phyloP scores from a whole-genome alignment of 352 stramenopile species.

The Phytophthora megakarya region DNA sequence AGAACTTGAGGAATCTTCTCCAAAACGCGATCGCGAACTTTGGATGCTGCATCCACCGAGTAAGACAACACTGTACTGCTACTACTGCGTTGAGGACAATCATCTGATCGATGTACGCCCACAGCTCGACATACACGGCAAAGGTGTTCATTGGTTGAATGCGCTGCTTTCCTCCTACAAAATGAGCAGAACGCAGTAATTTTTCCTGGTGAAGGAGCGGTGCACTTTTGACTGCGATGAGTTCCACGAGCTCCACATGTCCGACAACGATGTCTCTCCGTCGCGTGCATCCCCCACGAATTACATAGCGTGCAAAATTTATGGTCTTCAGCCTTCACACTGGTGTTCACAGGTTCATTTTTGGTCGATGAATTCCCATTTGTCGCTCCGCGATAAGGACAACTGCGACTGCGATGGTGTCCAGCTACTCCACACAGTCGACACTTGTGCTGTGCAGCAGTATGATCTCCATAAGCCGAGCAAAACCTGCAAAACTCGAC shows the following conservation, averaged over 20 bases:
- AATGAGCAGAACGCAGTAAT: slow-evolving; percentile 54
- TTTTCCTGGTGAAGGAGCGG: slow-evolving; percentile 17
- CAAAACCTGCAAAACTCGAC: slow-evolving; percentile 78
- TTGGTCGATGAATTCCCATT: not conserved
- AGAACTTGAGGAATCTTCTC: slow-evolving; percentile 64
- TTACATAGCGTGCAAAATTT: slow-evolving; percentile 69
- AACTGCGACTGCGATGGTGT: slow-evolving; percentile 67
- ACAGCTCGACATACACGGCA: slow-evolving; percentile 63
- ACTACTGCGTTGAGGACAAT: slow-evolving; percentile 47
- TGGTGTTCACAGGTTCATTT: not conserved
- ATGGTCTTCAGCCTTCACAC: slow-evolving; percentile 27
- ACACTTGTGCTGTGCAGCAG: slow-evolving; percentile 65
- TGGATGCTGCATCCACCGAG: slow-evolving; percentile 69
- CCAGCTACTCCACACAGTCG: slow-evolving; percentile 61
- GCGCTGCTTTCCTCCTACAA: slow-evolving; percentile 60
- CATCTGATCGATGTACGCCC: slow-evolving; percentile 62
- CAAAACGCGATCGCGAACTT: slow-evolving; percentile 60
- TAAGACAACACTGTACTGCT: slow-evolving; percentile 61
- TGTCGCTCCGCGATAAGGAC: slow-evolving; percentile 31
- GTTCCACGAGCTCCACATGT: slow-evolving; percentile 55
- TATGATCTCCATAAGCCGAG: slow-evolving; percentile 69
- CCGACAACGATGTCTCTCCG: slow-evolving; percentile 62
- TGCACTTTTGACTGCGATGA: slow-evolving; percentile 64
- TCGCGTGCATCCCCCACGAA: slow-evolving; percentile 57
- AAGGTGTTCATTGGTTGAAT: slow-evolving; percentile 59